Percentiles rank a stretch among this genome's conserved stretches.
phyloP scores from a whole-genome alignment of 2,329 filamentous ascomycete species.

The Aspergillus sp. region DNA sequence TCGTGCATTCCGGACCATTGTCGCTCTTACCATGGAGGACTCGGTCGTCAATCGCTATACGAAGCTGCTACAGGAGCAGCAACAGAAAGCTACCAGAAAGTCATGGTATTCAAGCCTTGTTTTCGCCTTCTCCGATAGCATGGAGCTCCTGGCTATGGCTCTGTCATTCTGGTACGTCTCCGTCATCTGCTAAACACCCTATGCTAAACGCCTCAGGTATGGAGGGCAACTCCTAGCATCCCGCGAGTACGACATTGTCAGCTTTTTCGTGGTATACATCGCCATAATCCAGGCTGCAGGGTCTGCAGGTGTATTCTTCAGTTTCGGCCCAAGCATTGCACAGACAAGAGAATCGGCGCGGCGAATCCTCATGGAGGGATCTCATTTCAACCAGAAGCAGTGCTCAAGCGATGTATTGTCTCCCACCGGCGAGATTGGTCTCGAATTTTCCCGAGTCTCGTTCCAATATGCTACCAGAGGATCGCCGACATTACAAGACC shows the following conservation, averaged over 20 bases:
- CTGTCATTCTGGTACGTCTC: constrained; percentile 55
- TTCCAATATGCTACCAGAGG: constrained; percentile 46
- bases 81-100: constrained; percentile 59
- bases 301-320: constrained; percentile 65
- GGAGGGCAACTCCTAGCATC: constrained; percentile 59
- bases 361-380: constrained; percentile 28
- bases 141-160: constrained; percentile 56
- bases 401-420: too few relatives aligned
- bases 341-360: constrained; percentile 32
- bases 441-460: constrained; percentile 15
- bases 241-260: constrained; percentile 47
- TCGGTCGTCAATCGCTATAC: constrained; percentile 63
- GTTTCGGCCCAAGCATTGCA: constrained; percentile 20
- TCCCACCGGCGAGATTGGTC: too few relatives aligned
- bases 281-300: constrained; percentile 68
- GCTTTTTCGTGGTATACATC: constrained; percentile 63
- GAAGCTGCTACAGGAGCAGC: constrained; percentile 57
- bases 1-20: constrained; percentile 69
- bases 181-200: not conserved
- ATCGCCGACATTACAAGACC: constrained; percentile 55
- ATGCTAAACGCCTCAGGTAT: constrained; percentile 49
- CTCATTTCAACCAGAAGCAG: too few relatives aligned
- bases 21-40: constrained; percentile 68
- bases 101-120: constrained; percentile 62
- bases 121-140: constrained; percentile 57